Conservation (phyloP, 2,329 filamentous ascomycete genomes). For the Claviceps citrina region DNA sequence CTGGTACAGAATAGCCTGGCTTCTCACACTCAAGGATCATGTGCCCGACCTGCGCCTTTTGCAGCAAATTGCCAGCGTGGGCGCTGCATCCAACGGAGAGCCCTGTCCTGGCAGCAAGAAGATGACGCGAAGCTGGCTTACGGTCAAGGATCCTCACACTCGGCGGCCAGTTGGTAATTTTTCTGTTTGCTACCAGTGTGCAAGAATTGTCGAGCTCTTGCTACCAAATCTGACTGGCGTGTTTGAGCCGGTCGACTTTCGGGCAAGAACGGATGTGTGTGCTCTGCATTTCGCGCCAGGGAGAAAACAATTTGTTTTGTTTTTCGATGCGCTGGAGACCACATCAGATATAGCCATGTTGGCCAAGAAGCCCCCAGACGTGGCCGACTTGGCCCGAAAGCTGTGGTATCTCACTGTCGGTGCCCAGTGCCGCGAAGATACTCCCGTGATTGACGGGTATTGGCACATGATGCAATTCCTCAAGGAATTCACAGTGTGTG, state of each 20-base stretch:
- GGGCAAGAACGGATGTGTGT: slow-evolving; percentile 43
- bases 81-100: slow-evolving; percentile 29
- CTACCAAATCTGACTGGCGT: slow-evolving; percentile 56
- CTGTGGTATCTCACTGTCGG: slow-evolving; percentile 42
- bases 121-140: slow-evolving; percentile 55
- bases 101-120: slow-evolving; percentile 43
- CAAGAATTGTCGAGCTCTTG: slow-evolving; percentile 53
- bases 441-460: slow-evolving; percentile 40
- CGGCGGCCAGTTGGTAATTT: slow-evolving; percentile 53
- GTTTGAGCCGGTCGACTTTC: slow-evolving; percentile 40
- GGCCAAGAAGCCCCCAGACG: slow-evolving; percentile 34
- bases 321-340: slow-evolving; percentile 46
- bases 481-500: slow-evolving; percentile 69
- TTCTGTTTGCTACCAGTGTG: slow-evolving; percentile 59
- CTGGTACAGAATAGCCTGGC: slow-evolving; percentile 76
- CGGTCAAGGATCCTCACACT: slow-evolving; percentile 53
- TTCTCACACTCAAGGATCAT: slow-evolving; percentile 59
- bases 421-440: slow-evolving; percentile 50
- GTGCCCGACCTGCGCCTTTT: slow-evolving; percentile 53
- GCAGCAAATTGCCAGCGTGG: slow-evolving; percentile 49
- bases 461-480: slow-evolving; percentile 70
- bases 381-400: slow-evolving; percentile 47
- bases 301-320: slow-evolving; percentile 39
- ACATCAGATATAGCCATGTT: slow-evolving; percentile 35
- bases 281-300: slow-evolving; percentile 46